phyloP scores from a whole-genome alignment of 495 filamentous ascomycete species.

The Endocarpon pusillum region DNA sequence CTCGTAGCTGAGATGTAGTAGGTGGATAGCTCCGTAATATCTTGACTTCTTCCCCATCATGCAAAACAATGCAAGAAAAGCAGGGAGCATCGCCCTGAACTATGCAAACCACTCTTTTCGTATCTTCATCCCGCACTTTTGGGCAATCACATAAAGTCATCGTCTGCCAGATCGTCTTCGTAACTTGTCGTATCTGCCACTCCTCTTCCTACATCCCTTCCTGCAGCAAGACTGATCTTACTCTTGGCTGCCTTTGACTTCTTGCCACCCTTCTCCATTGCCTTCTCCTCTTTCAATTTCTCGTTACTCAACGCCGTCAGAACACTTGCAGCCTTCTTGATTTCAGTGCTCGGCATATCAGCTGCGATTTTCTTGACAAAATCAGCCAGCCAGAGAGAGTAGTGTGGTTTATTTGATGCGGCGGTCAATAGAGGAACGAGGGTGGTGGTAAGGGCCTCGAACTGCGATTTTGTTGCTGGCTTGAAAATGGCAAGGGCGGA shows the following conservation, averaged over 20 bases:
- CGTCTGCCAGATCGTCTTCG: constrained; percentile 54
- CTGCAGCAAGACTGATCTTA: constrained; percentile 65
- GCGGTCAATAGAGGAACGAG: constrained; percentile 55
- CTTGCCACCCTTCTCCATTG: constrained; percentile 84
- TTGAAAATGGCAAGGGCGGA: constrained; percentile 69
- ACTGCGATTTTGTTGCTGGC: constrained; percentile 71
- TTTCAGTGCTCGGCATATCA: constrained; percentile 76
- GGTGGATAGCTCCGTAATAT: too few relatives aligned
- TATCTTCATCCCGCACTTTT: too few relatives aligned
- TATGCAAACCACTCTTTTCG: too few relatives aligned
- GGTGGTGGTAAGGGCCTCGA: constrained; percentile 52
- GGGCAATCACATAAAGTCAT: constrained; percentile 50
- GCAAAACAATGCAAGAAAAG: too few relatives aligned
- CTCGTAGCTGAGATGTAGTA: too few relatives aligned
- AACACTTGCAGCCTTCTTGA: constrained; percentile 81
- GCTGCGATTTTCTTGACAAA: constrained; percentile 74
- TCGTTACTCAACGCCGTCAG: constrained; percentile 82
- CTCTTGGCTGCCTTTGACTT: constrained; percentile 92
- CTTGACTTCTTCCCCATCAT: too few relatives aligned
- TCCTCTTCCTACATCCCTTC: constrained; percentile 37
- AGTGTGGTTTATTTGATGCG: constrained; percentile 79
- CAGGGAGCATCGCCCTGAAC: too few relatives aligned
- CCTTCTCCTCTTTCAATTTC: constrained; percentile 98
- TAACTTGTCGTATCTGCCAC: constrained; percentile 53
- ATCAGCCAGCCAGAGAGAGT: constrained; percentile 75